Evolutionary conservation across 495 filamentous ascomycete species (phyloP), one percentile per base, ranked within the genome.

Genomic region (Hypoxylon cercidicola): DNA sequence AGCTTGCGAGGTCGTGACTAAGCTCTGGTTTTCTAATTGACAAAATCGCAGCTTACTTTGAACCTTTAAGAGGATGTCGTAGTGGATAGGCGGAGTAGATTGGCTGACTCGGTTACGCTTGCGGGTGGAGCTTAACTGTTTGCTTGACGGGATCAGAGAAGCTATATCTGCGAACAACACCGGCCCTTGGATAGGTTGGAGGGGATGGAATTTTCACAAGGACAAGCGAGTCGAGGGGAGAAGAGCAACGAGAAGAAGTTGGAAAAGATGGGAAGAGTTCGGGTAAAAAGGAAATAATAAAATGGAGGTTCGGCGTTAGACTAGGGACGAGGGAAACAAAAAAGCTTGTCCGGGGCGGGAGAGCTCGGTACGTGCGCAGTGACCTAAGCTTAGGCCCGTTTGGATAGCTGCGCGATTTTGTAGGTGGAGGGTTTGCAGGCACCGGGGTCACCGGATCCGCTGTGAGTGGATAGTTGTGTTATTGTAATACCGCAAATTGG

Each of bases 351-450:
- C 60, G 35, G 54, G 55, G 55, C 53, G 65, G 54, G 34, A 56
- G 60, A 68, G 60, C 66, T 66, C 60, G 70, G 59, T 60, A 70
- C 63, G 46, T 62, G 47, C 23, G 56, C 55, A 61, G 52, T 28
- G 25, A 28, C 25, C 25, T 28, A 28, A 55, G 15, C 35, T 35
- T 50, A 44, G 58, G 39, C 54, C 56, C 43, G 21, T 60, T 62
- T 55, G 55, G 43, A 51, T 52, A 30, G 65, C 67, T 73, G 71
- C 71, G 71, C 71, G 71, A 74, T 74, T 74, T 74, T 74, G 71
- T 69, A 68, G 57, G 60, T 55, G 53, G 50, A 69, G 64, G 60
- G 44, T 66, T 45, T 51, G 54, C 63, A 62, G 62, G 58, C 47
- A 61, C 61, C 53, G 68, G 64, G 63, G 64, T 71, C 57, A 71